Conservation (phyloP, 495 filamentous ascomycete genomes). For the Penicillium cosmopolitanum region DNA sequence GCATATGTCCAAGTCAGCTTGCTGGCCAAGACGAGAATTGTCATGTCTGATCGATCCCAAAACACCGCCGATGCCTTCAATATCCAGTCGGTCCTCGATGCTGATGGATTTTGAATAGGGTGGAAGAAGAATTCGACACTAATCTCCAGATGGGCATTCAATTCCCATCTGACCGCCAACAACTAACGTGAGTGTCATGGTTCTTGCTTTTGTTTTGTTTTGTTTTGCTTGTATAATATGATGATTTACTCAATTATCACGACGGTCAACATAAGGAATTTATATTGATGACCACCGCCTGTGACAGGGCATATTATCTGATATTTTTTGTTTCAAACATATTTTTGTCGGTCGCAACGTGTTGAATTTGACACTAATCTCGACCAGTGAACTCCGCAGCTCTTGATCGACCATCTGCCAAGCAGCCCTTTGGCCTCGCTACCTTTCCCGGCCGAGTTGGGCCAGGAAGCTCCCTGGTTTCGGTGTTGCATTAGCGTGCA, state of each 20-base stretch:
- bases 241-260: constrained; percentile 84
- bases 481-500: constrained; percentile 12
- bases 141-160: background rate
- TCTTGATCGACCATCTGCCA: background rate
- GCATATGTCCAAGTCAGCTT: constrained; percentile 62
- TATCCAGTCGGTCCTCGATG: constrained; percentile 29
- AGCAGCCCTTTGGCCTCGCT: constrained; percentile 6
- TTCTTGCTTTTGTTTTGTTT: constrained; percentile 8
- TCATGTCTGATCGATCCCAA: constrained; percentile 50
- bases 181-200: constrained; percentile 29
- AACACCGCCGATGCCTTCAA: constrained; percentile 19
- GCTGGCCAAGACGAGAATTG: constrained; percentile 53
- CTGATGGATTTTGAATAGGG: constrained; percentile 31
- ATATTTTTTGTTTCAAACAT: constrained; percentile 30
- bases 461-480: constrained; percentile 3
- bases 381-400: constrained; percentile 17
- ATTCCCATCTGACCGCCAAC: too few relatives aligned
- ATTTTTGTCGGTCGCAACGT: constrained; percentile 18
- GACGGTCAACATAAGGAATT: constrained; percentile 92
- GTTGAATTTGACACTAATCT: constrained; percentile 25
- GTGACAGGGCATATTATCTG: constrained; percentile 81
- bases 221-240: constrained; percentile 53
- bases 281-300: constrained; percentile 88
- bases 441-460: constrained; percentile 8
- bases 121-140: background rate